These are phyloP conservation scores for Pseudonitzschia delicatissima DNA, from an alignment of 108 stramenopile species.

Conservation along the genomic window DNA sequence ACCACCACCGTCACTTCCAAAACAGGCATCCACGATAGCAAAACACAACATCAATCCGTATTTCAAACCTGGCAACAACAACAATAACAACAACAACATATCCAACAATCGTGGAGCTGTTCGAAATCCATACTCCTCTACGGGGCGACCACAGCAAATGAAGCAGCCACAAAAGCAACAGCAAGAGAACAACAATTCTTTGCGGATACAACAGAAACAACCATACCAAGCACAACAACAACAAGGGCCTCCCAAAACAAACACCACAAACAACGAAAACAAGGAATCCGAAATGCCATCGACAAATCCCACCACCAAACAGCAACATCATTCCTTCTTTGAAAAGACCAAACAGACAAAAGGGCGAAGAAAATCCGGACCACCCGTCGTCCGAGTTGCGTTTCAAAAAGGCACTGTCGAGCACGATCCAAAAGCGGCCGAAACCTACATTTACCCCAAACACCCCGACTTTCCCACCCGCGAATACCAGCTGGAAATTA, in stretches of 20 bases:
- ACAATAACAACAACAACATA: not conserved
- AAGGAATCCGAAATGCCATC: not conserved
- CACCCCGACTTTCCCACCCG: conserved; percentile 74
- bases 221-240: not conserved
- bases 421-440: conserved; percentile 28
- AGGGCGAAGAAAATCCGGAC: not conserved
- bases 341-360: not conserved
- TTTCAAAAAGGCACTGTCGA: conserved; percentile 63
- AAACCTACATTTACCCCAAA: conserved; percentile 87
- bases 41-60: not conserved
- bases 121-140: conserved; percentile 2
- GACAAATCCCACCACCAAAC: too few relatives aligned
- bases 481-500: conserved; percentile 85
- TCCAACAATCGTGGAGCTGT: not conserved
- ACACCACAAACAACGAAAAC: conserved; percentile 4
- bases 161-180: not conserved
- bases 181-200: not conserved
- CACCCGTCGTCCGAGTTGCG: conserved; percentile 19
- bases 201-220: not conserved
- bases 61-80: not conserved
- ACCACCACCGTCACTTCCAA: not conserved
- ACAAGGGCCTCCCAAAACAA: not conserved
- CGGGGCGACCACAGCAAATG: not conserved
- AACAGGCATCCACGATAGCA: not conserved
- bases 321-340: conserved; percentile 6